Base-by-base conservation (phyloP, 2,329 filamentous ascomycete genomes). In the Pseudogymnoascus sp. region DNA sequence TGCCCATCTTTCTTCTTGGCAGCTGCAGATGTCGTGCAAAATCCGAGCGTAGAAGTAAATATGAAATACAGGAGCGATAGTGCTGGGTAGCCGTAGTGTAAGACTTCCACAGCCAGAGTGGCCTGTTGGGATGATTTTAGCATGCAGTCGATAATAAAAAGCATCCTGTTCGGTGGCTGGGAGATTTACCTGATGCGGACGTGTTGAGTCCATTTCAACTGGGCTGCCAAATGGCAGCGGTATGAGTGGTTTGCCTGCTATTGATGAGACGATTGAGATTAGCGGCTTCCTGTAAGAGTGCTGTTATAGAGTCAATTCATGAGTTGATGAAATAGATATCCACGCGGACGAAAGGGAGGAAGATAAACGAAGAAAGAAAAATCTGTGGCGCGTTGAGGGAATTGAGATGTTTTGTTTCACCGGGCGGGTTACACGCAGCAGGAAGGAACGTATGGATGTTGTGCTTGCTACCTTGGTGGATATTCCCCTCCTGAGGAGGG, bases 1-100 rank as follows among this genome's bases (percentile, higher is more conserved):
- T 76, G 64, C 70, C 71, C 67, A 68, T 75, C 21, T 63, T 63
- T 70, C 67, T 65, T 73, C 71, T 60, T 74, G 68, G 11, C 75
- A 70, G 69, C 72, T 76, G 79, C 80, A 67, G 84, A 80, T 25
- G 86, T 74, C 16, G 78, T 82, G 71, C 80, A 84, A 38, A 82
- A 74, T 3, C 81, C 80, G 61, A 84, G 67, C 31, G 78, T 73
- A 23, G 78, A 79, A 7, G 84, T 76, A 62, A 78, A 65, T 60
- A 82, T 71, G 71, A 85, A 89, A 73, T 83, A 88, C 62, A 77
- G 59, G 68, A 86, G 85, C 64, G 85, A 73, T 18, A 77, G 64
- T 8, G 80, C 76, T 10, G 87, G 85, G 67, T 83, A 86, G 7
- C 78, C 73, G 71, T 88, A 88, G 73, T 84, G 82, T 50, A 87